These are phyloP conservation scores for Leptographium lundbergii DNA, from an alignment of 2,329 filamentous ascomycete genomes.

Conservation along the genomic window DNA sequence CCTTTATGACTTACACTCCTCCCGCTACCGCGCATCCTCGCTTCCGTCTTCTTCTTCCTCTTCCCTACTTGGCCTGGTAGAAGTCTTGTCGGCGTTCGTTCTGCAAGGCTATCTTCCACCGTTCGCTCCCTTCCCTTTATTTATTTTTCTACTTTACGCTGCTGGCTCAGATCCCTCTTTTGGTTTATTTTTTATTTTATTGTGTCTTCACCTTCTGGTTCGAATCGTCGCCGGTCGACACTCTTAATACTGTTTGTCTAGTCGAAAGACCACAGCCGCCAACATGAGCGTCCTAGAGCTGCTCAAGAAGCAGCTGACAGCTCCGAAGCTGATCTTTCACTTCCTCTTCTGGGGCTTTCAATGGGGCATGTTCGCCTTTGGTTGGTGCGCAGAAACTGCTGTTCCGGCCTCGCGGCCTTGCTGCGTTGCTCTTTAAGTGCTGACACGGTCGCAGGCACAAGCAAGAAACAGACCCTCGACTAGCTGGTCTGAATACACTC, in stretches of 20 bases:
- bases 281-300: constrained; percentile 27
- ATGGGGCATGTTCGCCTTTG: constrained; percentile 64
- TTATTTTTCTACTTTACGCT: constrained; percentile 28
- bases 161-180: constrained; percentile 48
- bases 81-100: constrained; percentile 26
- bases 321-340: constrained; percentile 66
- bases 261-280: constrained; percentile 16
- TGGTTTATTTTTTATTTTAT: constrained; percentile 21
- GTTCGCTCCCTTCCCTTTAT: constrained; percentile 20
- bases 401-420: background rate
- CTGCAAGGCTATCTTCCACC: constrained; percentile 22
- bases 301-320: constrained; percentile 52
- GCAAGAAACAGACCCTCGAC: constrained; percentile 53
- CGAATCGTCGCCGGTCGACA: constrained; percentile 32
- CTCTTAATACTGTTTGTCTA: constrained; percentile 16
- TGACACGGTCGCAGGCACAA: constrained; percentile 50
- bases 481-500: constrained; percentile 70
- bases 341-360: constrained; percentile 71
- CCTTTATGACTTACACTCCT: constrained; percentile 28
- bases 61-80: constrained; percentile 29
- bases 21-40: constrained; percentile 11
- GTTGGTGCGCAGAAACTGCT: constrained; percentile 52
- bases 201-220: background rate
- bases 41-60: constrained; percentile 12
- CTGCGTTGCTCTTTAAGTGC: no score